These are phyloP conservation scores for Yarrowia sp. DNA, from an alignment of 805 yeast species.

Conservation along the genomic window DNA sequence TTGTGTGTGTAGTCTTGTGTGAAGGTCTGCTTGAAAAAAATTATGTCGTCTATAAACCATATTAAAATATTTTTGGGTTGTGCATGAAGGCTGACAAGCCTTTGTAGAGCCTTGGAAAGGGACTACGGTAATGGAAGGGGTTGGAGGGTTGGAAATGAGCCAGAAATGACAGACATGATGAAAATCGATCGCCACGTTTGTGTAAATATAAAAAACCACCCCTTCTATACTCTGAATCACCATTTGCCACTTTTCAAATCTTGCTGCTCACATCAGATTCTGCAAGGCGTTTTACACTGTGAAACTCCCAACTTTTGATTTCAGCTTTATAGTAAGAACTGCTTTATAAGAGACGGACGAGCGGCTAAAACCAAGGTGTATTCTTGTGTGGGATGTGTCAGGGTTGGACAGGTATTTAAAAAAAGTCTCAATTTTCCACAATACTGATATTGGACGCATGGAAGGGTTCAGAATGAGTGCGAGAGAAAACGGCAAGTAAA, in stretches of 20 bases:
- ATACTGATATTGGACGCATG: too few species aligned
- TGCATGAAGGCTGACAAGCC: background rate
- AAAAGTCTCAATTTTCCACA: too few species aligned
- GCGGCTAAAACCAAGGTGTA: too few species aligned
- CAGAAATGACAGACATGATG: too few species aligned
- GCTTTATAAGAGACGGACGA: too few species aligned
- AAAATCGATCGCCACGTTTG: too few species aligned
- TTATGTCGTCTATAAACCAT: constrained; percentile 8
- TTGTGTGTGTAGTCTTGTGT: background rate
- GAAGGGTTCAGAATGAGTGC: too few species aligned
- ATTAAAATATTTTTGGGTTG: constrained; percentile 20
- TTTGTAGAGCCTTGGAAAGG: background rate
- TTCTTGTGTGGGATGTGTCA: too few species aligned
- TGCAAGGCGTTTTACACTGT: background rate
- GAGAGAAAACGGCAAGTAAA: too few species aligned
- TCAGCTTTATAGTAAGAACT: background rate
- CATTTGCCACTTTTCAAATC: background rate
- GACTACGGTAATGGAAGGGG: too few species aligned
- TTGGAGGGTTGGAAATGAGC: background rate
- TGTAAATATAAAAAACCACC: too few species aligned
- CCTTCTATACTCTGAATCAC: background rate
- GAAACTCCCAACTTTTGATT: background rate
- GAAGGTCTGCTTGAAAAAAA: constrained; percentile 12
- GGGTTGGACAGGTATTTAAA: too few species aligned
- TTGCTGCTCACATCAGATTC: constrained; percentile 16